phyloP scores from a whole-genome alignment of 257 asterid genomes.

The Solanum microdontum region DNA sequence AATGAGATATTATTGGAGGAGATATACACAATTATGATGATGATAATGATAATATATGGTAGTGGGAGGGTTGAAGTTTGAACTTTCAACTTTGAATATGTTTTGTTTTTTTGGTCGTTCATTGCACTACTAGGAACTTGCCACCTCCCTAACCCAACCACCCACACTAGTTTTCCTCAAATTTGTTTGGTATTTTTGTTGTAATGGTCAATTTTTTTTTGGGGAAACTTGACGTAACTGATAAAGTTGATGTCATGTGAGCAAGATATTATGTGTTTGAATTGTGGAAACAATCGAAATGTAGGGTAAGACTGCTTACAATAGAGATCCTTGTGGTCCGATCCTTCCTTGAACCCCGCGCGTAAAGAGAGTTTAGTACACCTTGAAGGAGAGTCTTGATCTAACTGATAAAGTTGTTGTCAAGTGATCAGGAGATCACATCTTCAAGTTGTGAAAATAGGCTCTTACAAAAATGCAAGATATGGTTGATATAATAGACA shows the following conservation, averaged over 20 bases:
- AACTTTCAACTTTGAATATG: neutral
- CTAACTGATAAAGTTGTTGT: neutral
- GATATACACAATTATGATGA: neutral
- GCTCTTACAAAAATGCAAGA: neutral
- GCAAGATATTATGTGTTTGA: fast-evolving
- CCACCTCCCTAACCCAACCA: neutral
- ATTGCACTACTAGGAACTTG: neutral
- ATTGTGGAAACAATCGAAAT: neutral
- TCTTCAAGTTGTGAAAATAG: neutral
- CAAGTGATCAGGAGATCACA: neutral
- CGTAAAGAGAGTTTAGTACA: neutral
- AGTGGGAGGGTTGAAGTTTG: neutral
- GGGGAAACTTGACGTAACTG: neutral
- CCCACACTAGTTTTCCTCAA: neutral
- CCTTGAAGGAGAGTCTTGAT: neutral
- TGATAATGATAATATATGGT: neutral
- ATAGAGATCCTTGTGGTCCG: neutral
- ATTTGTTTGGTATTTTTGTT: neutral
- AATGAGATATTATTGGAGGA: neutral
- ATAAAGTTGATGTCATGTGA: neutral
- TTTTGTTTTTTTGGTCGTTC: neutral
- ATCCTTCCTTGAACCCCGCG: fast-evolving
- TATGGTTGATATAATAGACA: too few relatives aligned
- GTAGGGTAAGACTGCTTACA: neutral
- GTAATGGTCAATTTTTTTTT: neutral